phyloP scores from a whole-genome alignment of 78 protist genomes.

The Dictyostelium brefeldianum region DNA sequence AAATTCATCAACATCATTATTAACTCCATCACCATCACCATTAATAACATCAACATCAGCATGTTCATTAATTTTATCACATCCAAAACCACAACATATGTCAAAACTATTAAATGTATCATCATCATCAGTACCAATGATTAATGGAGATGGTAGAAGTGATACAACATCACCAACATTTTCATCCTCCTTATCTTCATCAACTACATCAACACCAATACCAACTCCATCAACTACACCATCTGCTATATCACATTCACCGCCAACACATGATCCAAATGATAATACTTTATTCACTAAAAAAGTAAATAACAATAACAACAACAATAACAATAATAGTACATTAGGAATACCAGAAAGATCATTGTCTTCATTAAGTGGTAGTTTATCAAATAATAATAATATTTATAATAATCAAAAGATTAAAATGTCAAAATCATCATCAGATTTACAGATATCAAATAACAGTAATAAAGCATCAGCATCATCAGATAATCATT shows the following conservation, averaged over 20 bases:
- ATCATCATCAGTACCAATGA: background rate
- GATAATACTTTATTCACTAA: background rate
- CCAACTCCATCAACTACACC: background rate
- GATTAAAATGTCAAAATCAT: constrained; percentile 2
- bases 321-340: background rate
- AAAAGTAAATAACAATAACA: background rate
- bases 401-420: background rate
- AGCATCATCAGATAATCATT: background rate
- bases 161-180: background rate
- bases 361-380: background rate
- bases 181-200: background rate
- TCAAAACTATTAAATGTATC: background rate
- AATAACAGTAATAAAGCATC: background rate
- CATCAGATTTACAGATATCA: background rate
- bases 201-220: background rate
- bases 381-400: background rate
- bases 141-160: background rate
- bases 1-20: background rate
- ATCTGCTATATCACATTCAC: background rate
- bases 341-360: background rate
- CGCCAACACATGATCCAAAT: background rate
- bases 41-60: background rate
- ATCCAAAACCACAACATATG: background rate
- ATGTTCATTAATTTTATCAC: background rate
- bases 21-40: background rate